These are phyloP conservation scores for Phytophthora pistaciae DNA, from an alignment of 352 stramenopile species.

Conservation along the genomic window DNA sequence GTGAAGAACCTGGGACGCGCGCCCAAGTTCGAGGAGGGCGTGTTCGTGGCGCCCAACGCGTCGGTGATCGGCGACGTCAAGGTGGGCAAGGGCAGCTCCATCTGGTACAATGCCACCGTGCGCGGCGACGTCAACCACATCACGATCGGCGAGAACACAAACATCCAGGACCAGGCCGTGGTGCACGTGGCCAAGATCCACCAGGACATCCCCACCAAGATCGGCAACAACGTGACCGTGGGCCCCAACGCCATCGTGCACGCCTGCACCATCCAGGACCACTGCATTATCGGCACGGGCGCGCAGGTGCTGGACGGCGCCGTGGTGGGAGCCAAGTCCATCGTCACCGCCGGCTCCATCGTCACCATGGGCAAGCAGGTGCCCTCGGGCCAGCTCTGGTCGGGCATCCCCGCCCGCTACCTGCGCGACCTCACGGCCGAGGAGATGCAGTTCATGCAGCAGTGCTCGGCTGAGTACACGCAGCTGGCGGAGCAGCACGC, in stretches of 20 bases:
- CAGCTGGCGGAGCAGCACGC: slow-evolving; percentile 83
- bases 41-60: slow-evolving; percentile 93
- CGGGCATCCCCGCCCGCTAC: slow-evolving; percentile 82
- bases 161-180: slow-evolving; percentile 94
- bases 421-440: slow-evolving; percentile 87
- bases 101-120: slow-evolving; percentile 95
- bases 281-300: slow-evolving; percentile 93
- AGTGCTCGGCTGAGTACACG: slow-evolving; percentile 88
- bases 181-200: slow-evolving; percentile 95
- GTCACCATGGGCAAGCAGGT: slow-evolving; percentile 89
- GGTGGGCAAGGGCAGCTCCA: slow-evolving; percentile 90
- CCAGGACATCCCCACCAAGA: slow-evolving; percentile 90
- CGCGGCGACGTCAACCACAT: slow-evolving; percentile 94
- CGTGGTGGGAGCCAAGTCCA: slow-evolving; percentile 88
- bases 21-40: slow-evolving; percentile 59
- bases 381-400: slow-evolving; percentile 92
- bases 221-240: slow-evolving; percentile 93
- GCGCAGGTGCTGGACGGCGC: slow-evolving; percentile 92
- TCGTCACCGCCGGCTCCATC: slow-evolving; percentile 92
- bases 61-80: slow-evolving; percentile 94
- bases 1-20: slow-evolving; percentile 78
- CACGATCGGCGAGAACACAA: slow-evolving; percentile 94
- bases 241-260: slow-evolving; percentile 90
- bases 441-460: slow-evolving; percentile 91
- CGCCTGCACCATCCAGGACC: slow-evolving; percentile 93